Evolutionary conservation across 2,329 filamentous ascomycete species (phyloP).

Genomic region (Ceratocystis alfenasii): DNA sequence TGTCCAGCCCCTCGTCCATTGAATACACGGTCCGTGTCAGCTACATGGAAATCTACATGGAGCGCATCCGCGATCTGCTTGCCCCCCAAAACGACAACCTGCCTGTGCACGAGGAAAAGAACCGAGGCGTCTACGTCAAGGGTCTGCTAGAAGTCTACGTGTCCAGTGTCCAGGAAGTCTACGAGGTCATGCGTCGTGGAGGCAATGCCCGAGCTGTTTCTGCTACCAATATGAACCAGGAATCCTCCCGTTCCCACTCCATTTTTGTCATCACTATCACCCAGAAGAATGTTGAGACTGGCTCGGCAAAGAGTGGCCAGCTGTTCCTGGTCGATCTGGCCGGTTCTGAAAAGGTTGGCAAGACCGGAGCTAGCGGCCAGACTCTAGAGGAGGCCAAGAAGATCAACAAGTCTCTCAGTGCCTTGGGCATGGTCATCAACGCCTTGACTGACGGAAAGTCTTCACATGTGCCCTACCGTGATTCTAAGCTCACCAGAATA

Average conservation of each 20-base stretch:
- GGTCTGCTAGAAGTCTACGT: conserved; percentile 91
- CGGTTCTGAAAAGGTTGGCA: conserved; percentile 95
- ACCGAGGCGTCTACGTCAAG: conserved; percentile 90
- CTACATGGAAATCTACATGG: conserved; percentile 99
- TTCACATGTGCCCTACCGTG: conserved; percentile 87
- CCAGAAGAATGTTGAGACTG: conserved; percentile 95
- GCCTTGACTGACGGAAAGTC: conserved; percentile 94
- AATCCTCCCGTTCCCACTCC: conserved; percentile 94
- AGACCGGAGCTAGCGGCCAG: conserved; percentile 94
- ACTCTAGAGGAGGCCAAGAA: conserved; percentile 98
- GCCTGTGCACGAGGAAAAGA: conserved; percentile 96
- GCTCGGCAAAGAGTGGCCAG: conserved; percentile 89
- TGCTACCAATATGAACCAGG: conserved; percentile 97
- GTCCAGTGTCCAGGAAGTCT: conserved; percentile 88
- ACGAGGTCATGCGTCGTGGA: conserved; percentile 90
- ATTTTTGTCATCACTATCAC: conserved; percentile 96
- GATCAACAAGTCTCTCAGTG: conserved; percentile 99
- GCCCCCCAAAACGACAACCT: conserved; percentile 91
- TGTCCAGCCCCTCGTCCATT: conserved; percentile 82
- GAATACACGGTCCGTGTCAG: conserved; percentile 98
- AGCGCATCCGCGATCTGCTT: conserved; percentile 86
- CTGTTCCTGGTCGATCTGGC: conserved; percentile 96
- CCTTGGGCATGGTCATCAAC: conserved; percentile 98
- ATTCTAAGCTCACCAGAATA: conserved; percentile 95
- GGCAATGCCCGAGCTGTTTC: conserved; percentile 82